Evolutionary conservation across 2,329 filamentous ascomycete genomes (phyloP).

Genomic region (Colletotrichum horii): DNA sequence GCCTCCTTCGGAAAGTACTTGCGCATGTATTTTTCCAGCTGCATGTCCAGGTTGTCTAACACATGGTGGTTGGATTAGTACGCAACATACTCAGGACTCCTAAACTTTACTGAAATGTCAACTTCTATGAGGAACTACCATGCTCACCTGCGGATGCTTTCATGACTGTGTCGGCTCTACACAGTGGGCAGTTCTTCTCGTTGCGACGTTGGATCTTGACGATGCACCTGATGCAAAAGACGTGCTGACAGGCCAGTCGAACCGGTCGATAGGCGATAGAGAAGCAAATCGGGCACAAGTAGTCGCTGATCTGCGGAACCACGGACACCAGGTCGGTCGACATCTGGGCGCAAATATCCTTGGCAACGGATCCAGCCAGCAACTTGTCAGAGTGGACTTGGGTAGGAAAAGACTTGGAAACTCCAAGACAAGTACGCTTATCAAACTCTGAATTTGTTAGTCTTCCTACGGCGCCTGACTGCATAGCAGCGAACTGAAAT

Average conservation of each 20-base stretch:
- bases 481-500: background rate
- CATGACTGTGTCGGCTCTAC: slow-evolving; percentile 74
- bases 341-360: slow-evolving; percentile 77
- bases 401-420: slow-evolving; percentile 66
- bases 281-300: slow-evolving; percentile 81
- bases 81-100: background rate
- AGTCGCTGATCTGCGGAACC: slow-evolving; percentile 85
- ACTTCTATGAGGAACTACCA: background rate
- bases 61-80: background rate
- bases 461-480: background rate
- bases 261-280: slow-evolving; percentile 82
- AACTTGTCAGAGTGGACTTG: slow-evolving; percentile 64
- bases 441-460: slow-evolving; percentile 72
- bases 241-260: slow-evolving; percentile 74
- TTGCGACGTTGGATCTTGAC: slow-evolving; percentile 77
- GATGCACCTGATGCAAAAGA: slow-evolving; percentile 85
- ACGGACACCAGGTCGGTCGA: slow-evolving; percentile 73
- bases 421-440: slow-evolving; percentile 79
- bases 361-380: slow-evolving; percentile 72
- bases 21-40: slow-evolving; percentile 72
- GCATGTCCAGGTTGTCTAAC: slow-evolving; percentile 72
- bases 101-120: background rate
- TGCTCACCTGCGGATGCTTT: slow-evolving; percentile 68
- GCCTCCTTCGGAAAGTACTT: slow-evolving; percentile 78
- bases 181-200: slow-evolving; percentile 76